These are phyloP conservation scores for Hemisphaericaspora xylanilytica DNA, from an alignment of 1,139 yeast species.

Conservation along the genomic window DNA sequence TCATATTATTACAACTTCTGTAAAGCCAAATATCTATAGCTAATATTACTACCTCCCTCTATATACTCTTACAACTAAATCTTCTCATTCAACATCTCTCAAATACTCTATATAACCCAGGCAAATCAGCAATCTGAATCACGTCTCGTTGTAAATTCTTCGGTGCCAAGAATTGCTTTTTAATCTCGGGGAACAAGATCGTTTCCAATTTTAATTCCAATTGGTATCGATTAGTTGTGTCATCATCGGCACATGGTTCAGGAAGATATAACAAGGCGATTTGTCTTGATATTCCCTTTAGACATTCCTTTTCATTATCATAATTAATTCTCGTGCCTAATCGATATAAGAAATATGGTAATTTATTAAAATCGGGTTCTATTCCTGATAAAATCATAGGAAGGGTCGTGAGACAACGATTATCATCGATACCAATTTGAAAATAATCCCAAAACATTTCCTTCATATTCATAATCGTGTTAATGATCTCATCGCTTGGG, in stretches of 20 bases:
- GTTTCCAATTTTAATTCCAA: constrained; percentile 48
- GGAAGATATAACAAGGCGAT: constrained; percentile 77
- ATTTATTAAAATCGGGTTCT: constrained; percentile 58
- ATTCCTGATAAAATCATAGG: constrained; percentile 71
- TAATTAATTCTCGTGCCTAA: constrained; percentile 61
- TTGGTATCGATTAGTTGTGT: constrained; percentile 17
- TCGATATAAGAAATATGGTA: constrained; percentile 65
- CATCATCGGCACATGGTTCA: constrained; percentile 39
- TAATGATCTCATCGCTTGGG: constrained; percentile 21
- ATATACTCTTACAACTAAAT: too few species aligned
- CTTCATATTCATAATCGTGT: constrained; percentile 44
- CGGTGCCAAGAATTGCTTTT: constrained; percentile 66
- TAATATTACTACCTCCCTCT: too few species aligned
- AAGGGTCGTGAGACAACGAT: constrained; percentile 41
- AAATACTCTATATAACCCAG: constrained; percentile 86
- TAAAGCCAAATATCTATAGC: too few species aligned
- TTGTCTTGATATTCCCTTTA: constrained; percentile 62
- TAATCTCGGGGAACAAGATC: constrained; percentile 63
- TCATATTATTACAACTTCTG: too few species aligned
- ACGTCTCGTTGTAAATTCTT: constrained; percentile 50
- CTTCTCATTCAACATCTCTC: constrained; percentile 85
- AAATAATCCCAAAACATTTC: constrained; percentile 87
- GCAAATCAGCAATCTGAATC: constrained; percentile 85
- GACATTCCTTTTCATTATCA: constrained; percentile 64
- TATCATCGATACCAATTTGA: constrained; percentile 42